A percentile compares a stretch with the other conserved stretches of the same genome.
Conservation (phyloP, 2,329 filamentous ascomycete genomes). For the Lojkania enalia region DNA sequence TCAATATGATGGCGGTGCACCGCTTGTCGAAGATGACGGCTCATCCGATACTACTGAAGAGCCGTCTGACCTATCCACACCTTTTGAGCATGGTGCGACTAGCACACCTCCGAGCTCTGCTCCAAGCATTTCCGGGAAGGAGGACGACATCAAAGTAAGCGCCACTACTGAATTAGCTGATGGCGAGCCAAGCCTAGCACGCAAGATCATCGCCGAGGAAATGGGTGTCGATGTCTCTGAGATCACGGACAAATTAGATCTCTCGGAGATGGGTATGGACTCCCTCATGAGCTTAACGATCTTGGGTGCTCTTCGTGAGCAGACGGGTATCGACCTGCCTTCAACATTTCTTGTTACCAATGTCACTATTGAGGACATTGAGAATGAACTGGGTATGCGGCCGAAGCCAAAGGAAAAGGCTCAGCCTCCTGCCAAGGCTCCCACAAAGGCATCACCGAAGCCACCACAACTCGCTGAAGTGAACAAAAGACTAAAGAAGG, state of each 20-base stretch:
- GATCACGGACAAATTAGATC: conserved; percentile 60
- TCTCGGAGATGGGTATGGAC: conserved; percentile 62
- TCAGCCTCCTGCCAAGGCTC: conserved; percentile 29
- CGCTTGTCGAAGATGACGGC: conserved; percentile 43
- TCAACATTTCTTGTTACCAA: conserved; percentile 63
- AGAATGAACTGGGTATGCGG: conserved; percentile 64
- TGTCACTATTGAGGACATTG: conserved; percentile 66
- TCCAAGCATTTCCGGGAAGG: conserved; percentile 51
- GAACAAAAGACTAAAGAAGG: conserved; percentile 49
- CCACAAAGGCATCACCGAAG: conserved; percentile 31
- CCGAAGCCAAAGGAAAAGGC: conserved; percentile 46
- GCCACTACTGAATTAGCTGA: conserved; percentile 37
- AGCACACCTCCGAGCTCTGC: conserved; percentile 56
- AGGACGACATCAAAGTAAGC: conserved; percentile 36
- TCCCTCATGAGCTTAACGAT: conserved; percentile 58
- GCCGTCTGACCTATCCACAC: conserved; percentile 47
- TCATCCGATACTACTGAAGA: conserved; percentile 48
- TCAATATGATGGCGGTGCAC: conserved; percentile 49
- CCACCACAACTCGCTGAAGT: conserved; percentile 52
- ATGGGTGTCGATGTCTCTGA: conserved; percentile 68
- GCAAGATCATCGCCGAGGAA: conserved; percentile 55
- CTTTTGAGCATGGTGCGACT: conserved; percentile 45
- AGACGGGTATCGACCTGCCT: conserved; percentile 54
- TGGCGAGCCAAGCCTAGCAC: conserved; percentile 50
- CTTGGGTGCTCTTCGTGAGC: conserved; percentile 55